phyloP scores from a whole-genome alignment of 345 rosid genomes.

The Bruguiera parviflora region DNA sequence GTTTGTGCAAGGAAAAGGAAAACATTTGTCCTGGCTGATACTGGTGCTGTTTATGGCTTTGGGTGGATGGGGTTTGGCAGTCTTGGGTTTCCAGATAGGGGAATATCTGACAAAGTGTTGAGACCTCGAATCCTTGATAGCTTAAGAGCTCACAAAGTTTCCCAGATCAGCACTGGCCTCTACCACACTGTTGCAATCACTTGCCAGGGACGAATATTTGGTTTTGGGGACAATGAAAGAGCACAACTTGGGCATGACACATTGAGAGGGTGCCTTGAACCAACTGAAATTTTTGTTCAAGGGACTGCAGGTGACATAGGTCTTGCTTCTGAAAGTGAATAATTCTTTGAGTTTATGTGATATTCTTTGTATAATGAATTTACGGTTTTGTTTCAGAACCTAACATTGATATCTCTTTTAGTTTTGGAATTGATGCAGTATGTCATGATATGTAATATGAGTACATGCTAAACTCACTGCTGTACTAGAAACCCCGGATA shows the following conservation, averaged over 20 bases:
- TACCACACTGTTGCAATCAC: constrained; percentile 88
- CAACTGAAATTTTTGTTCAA: constrained; percentile 75
- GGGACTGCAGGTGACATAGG: constrained; percentile 23
- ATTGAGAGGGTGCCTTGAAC: constrained; percentile 67
- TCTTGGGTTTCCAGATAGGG: constrained; percentile 85
- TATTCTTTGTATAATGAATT: too few relatives aligned
- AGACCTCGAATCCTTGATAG: constrained; percentile 68
- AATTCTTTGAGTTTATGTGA: background rate
- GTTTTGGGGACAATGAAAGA: constrained; percentile 90
- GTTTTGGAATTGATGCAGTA: too few relatives aligned
- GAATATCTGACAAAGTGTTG: constrained; percentile 64
- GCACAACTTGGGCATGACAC: constrained; percentile 90
- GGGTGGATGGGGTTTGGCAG: constrained; percentile 94
- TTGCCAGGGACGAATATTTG: constrained; percentile 58
- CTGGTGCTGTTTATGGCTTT: constrained; percentile 71
- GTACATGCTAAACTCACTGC: too few relatives aligned
- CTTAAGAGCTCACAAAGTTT: constrained; percentile 59
- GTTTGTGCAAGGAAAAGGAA: constrained; percentile 96
- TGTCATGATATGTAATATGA: too few relatives aligned
- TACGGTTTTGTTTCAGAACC: too few relatives aligned
- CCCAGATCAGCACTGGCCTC: constrained; percentile 86
- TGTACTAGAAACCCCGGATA: too few relatives aligned
- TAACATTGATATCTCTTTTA: too few relatives aligned
- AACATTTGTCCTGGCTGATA: constrained; percentile 79
- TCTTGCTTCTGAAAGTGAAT: constrained; percentile 16